A percentile compares a stretch with the other conserved stretches of the same genome.
These are phyloP conservation scores for Calonectria multiphialidica DNA, from an alignment of 2,329 filamentous ascomycete species.

Conservation along the genomic window DNA sequence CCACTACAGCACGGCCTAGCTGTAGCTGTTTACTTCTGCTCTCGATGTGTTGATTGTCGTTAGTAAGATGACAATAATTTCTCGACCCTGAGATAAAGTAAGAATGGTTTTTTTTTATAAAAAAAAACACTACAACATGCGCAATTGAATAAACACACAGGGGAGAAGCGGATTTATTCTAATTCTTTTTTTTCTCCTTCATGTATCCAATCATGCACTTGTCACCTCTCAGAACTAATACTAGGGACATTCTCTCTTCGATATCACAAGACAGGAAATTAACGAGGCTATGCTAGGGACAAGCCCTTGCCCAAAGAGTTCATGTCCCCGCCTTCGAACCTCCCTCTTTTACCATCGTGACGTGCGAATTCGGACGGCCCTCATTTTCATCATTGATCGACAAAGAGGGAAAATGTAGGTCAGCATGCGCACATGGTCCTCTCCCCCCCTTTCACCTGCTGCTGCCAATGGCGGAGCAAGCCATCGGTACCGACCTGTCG, in stretches of 20 bases:
- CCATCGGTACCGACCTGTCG: slow-evolving; percentile 16
- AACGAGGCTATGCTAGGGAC: slow-evolving; percentile 1
- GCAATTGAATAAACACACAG: background rate
- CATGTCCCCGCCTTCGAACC: background rate
- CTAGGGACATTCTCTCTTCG: background rate
- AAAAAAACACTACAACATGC: background rate
- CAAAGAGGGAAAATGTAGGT: background rate
- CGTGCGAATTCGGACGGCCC: background rate
- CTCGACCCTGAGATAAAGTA: background rate
- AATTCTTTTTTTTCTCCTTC: background rate
- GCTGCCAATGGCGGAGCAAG: slow-evolving; percentile 1
- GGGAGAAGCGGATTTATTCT: too few species aligned
- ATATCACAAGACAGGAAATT: background rate
- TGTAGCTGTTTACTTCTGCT: background rate
- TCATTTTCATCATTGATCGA: background rate
- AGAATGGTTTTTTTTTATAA: too few species aligned
- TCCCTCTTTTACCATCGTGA: background rate
- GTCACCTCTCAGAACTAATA: background rate
- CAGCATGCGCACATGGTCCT: background rate
- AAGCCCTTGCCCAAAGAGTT: background rate
- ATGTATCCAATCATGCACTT: background rate
- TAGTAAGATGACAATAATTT: background rate
- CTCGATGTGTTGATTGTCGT: background rate
- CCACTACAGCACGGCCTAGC: background rate
- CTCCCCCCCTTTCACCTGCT: background rate